phyloP scores from a whole-genome alignment of 148 eudicot species.

The Nepenthes gracilis region DNA sequence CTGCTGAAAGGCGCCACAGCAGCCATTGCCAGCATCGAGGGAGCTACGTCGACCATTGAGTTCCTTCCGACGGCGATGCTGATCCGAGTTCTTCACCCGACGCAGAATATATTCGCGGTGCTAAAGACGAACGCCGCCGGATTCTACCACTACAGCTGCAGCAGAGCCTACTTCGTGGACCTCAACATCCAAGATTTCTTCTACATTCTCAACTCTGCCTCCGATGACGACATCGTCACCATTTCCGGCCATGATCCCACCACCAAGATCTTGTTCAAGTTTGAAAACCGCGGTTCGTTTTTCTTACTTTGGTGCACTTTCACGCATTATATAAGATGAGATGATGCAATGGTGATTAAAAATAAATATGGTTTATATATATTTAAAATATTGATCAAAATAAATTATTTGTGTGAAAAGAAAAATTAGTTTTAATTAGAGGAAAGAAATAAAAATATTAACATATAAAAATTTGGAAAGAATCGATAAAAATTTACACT shows the following conservation, averaged over 20 bases:
- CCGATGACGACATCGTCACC: conserved; percentile 5
- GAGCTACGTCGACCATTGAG: conserved; percentile 7
- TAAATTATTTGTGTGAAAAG: too few species aligned
- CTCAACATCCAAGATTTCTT: conserved; percentile 8
- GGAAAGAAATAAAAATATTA: too few species aligned
- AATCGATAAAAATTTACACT: too few species aligned
- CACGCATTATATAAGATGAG: not conserved
- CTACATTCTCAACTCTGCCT: conserved; percentile 2
- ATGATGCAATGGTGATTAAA: not conserved
- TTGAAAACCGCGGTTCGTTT: conserved; percentile 3
- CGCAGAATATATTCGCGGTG: conserved; percentile 10
- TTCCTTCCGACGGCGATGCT: not conserved
- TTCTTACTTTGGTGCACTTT: not conserved
- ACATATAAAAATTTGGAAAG: too few species aligned
- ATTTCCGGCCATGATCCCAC: conserved; percentile 7
- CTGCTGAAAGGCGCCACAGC: conserved; percentile 4
- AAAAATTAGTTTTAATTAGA: too few species aligned
- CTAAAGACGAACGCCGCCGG: conserved; percentile 9
- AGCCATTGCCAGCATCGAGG: conserved; percentile 3
- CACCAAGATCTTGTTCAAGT: conserved; percentile 3
- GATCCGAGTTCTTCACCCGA: conserved; percentile 8
- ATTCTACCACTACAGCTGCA: conserved; percentile 13
- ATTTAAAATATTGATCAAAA: too few species aligned
- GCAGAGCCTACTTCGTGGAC: conserved; percentile 10
- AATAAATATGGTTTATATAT: too few species aligned